These are phyloP conservation scores for Rhamnella rubrinervis DNA, from an alignment of 331 rosid genomes.

Conservation along the genomic window DNA sequence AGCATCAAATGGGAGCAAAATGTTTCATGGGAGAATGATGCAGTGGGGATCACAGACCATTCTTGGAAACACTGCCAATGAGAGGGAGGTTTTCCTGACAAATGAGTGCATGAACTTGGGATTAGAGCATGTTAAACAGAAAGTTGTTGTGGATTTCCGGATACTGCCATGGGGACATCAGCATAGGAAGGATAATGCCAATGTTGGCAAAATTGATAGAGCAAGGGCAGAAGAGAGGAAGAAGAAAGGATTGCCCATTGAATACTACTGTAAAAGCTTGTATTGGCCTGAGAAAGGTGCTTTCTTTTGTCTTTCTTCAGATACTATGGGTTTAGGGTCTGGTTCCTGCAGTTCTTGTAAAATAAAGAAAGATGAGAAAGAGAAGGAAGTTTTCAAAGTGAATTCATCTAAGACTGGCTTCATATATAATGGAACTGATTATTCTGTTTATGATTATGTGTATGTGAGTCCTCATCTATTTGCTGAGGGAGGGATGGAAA, in stretches of 20 bases:
- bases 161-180: conserved; percentile 74
- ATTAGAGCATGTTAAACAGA: conserved; percentile 51
- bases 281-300: conserved; percentile 90
- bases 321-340: conserved; percentile 67
- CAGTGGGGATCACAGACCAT: conserved; percentile 74
- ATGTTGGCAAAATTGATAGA: conserved; percentile 52
- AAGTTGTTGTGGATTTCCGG: conserved; percentile 40
- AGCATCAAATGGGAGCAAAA: conserved; percentile 54
- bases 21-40: conserved; percentile 86
- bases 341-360: conserved; percentile 75
- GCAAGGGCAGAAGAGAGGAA: conserved; percentile 85
- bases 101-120: conserved; percentile 64
- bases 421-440: conserved; percentile 51
- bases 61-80: conserved; percentile 84
- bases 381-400: conserved; percentile 51
- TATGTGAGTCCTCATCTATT: conserved; percentile 63
- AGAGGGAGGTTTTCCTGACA: conserved; percentile 81
- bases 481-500: conserved; percentile 49
- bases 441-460: conserved; percentile 59
- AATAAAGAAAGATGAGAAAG: conserved; percentile 46
- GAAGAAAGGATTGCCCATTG: conserved; percentile 65
- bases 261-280: conserved; percentile 78
- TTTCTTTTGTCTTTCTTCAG: conserved; percentile 57
- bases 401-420: conserved; percentile 61
- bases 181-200: conserved; percentile 62